A percentile compares a stretch with the other conserved stretches of the same genome.
These are phyloP conservation scores for Symbiodinium natans DNA, from an alignment of 73 alveolate species.

Conservation along the genomic window DNA sequence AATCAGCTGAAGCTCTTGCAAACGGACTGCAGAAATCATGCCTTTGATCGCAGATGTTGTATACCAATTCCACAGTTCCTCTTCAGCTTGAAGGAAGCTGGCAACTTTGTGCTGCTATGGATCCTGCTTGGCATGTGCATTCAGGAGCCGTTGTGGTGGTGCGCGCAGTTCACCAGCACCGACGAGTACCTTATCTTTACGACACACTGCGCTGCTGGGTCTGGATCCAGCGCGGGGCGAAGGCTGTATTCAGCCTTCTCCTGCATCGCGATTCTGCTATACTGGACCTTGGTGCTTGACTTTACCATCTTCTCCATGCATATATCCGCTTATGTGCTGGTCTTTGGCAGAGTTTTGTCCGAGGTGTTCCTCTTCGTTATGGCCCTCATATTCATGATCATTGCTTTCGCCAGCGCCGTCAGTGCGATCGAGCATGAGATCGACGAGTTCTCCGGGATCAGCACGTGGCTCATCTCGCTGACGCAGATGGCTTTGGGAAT, in stretches of 20 bases:
- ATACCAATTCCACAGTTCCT: slow-evolving; percentile 55
- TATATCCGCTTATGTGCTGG: slow-evolving; percentile 7
- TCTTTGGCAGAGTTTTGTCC: neutral
- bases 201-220: slow-evolving; percentile 28
- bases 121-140: slow-evolving; percentile 65
- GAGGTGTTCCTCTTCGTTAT: slow-evolving; percentile 65
- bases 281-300: slow-evolving; percentile 83
- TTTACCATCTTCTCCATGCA: slow-evolving; percentile 84
- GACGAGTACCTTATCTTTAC: neutral
- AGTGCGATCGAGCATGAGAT: slow-evolving; percentile 70
- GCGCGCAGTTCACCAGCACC: slow-evolving; percentile 4
- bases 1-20: neutral
- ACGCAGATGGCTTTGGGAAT: slow-evolving; percentile 84
- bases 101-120: slow-evolving; percentile 70
- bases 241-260: slow-evolving; percentile 22
- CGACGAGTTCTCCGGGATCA: neutral
- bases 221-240: neutral
- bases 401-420: slow-evolving; percentile 54
- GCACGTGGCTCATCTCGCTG: slow-evolving; percentile 76
- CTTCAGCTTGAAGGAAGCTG: slow-evolving; percentile 4
- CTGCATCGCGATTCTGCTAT: slow-evolving; percentile 44
- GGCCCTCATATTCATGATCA: slow-evolving; percentile 50
- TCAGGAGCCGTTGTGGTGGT: slow-evolving; percentile 59
- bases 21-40: slow-evolving; percentile 59
- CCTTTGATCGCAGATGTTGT: slow-evolving; percentile 25